Evolutionary conservation across 805 yeast genomes (phyloP).

Genomic region (Torulaspora gathmanii): DNA sequence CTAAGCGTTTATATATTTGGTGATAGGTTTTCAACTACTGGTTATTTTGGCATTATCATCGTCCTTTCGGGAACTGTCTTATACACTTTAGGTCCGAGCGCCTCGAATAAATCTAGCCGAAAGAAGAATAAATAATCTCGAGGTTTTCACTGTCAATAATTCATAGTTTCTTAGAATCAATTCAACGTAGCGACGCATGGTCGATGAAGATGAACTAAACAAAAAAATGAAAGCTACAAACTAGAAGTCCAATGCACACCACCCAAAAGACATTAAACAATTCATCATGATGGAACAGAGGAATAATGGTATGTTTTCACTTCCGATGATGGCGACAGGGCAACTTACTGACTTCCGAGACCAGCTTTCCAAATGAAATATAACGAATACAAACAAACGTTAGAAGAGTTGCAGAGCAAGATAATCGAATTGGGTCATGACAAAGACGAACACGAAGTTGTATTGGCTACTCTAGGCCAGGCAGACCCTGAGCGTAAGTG

Average conservation of each 20-base stretch:
- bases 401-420: conserved; percentile 45
- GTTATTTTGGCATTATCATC: conserved; percentile 44
- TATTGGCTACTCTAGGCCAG: conserved; percentile 50
- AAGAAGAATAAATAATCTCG: background rate
- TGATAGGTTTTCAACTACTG: conserved; percentile 39
- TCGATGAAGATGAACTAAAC: background rate
- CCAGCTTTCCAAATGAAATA: conserved; percentile 46
- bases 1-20: conserved; percentile 53
- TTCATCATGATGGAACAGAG: conserved; percentile 15
- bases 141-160: background rate
- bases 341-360: background rate
- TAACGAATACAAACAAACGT: conserved; percentile 48
- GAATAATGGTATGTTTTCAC: conserved; percentile 16
- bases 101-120: background rate
- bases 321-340: no score
- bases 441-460: conserved; percentile 48
- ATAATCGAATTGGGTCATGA: conserved; percentile 47
- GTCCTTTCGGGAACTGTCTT: conserved; percentile 55
- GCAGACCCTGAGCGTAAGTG: conserved; percentile 67
- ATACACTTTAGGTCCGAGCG: conserved; percentile 33
- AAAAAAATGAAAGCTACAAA: background rate
- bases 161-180: background rate
- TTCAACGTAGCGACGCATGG: background rate
- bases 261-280: background rate
- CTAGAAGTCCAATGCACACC: no score